Evolutionary conservation across 2,329 filamentous ascomycete species (phyloP).

Genomic region (Nothopassalora personata): DNA sequence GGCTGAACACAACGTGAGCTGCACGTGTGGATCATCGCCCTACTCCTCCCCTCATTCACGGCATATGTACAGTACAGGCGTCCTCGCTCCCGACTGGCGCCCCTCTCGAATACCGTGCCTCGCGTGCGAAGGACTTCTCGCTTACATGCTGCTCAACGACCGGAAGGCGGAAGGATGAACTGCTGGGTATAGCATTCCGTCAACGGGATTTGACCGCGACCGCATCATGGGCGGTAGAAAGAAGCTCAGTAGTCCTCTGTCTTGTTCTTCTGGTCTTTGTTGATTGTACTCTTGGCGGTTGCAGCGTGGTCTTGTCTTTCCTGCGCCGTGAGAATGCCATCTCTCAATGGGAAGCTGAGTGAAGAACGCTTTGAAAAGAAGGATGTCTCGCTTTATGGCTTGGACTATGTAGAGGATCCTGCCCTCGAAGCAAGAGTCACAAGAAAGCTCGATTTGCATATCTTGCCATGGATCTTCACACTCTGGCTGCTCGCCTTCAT

Average conservation of each 20-base stretch:
- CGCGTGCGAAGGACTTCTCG: not conserved
- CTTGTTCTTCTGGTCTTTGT: not conserved
- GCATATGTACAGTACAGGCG: not conserved
- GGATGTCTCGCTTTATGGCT: not conserved
- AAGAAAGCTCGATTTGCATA: conserved; percentile 39
- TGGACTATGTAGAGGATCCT: conserved; percentile 3
- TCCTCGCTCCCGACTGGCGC: not conserved
- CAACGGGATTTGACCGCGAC: not conserved
- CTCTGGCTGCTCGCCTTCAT: conserved; percentile 48
- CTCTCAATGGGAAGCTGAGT: not conserved
- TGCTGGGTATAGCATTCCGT: not conserved
- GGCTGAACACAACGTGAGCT: not conserved
- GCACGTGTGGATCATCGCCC: not conserved
- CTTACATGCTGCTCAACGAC: not conserved
- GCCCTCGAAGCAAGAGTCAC: conserved; percentile 29
- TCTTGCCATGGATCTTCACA: conserved; percentile 43
- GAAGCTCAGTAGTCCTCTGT: not conserved
- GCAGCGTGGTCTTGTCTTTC: not conserved
- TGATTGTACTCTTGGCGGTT: too few relatives aligned
- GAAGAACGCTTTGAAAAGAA: conserved; percentile 11
- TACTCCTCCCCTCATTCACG: not conserved
- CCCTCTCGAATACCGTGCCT: not conserved
- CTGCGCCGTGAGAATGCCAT: not conserved
- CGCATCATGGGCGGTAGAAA: not conserved
- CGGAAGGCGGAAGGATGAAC: not conserved